phyloP scores from a whole-genome alignment of 169 alveolate species.

The Plasmodium inui region DNA sequence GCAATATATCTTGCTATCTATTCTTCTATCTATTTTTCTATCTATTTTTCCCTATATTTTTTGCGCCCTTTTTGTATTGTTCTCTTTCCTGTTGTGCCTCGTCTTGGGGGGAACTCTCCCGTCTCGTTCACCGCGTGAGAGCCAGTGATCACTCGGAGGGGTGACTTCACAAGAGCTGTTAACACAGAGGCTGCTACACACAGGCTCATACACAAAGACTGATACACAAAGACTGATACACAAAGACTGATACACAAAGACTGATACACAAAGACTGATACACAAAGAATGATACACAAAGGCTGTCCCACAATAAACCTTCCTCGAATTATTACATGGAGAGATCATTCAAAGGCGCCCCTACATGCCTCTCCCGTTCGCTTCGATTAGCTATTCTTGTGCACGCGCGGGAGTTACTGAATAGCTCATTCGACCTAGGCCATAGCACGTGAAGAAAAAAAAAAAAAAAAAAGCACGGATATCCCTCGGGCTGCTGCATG shows the following conservation, averaged over 20 bases:
- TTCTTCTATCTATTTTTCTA: not conserved
- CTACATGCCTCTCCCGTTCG: not conserved
- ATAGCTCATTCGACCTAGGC: not conserved
- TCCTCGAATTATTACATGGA: not conserved
- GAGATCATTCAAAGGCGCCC: not conserved
- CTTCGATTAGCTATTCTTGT: not conserved
- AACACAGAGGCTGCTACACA: no score
- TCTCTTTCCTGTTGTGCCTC: not conserved
- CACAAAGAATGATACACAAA: not conserved
- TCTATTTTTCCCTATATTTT: not conserved
- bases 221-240: no score
- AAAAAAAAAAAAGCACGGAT: not conserved
- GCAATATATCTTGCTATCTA: not conserved
- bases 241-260: no score
- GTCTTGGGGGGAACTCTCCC: not conserved
- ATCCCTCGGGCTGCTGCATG: not conserved
- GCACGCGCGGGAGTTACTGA: not conserved
- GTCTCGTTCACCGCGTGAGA: not conserved
- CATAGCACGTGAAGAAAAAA: not conserved
- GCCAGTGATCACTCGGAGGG: not conserved
- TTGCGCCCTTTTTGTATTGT: not conserved
- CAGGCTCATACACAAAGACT: no score
- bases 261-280: no score
- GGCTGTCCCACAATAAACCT: not conserved
- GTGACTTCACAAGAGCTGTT: not conserved